A percentile compares a stretch with the other conserved stretches of the same genome.
Evolutionary conservation across 2,329 filamentous ascomycete species (phyloP).

Genomic region (Chrysosporium keratinophilum): DNA sequence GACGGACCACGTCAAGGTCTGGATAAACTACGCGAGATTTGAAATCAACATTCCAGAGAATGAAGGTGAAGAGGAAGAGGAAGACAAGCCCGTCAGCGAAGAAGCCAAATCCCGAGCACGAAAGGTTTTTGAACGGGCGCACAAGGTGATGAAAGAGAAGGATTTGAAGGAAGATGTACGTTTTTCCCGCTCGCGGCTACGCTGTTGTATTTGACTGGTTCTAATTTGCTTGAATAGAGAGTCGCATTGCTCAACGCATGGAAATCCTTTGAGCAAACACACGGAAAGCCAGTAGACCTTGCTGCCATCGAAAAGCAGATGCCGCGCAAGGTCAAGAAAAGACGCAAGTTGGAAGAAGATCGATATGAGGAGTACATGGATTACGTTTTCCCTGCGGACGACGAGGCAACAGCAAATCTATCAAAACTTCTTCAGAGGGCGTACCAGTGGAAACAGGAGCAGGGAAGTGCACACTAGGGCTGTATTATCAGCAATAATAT

Average conservation of each 20-base stretch:
- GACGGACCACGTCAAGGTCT: constrained; percentile 98
- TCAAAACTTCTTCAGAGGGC: constrained; percentile 77
- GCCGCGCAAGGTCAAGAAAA: constrained; percentile 86
- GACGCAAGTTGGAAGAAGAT: constrained; percentile 82
- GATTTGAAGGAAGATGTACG: constrained; percentile 76
- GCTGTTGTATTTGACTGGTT: constrained; percentile 26
- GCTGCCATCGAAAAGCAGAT: constrained; percentile 84
- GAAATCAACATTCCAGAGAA: constrained; percentile 85
- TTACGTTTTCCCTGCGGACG: constrained; percentile 93
- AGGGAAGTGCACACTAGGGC: background rate
- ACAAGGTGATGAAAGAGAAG: constrained; percentile 77
- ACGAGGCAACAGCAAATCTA: constrained; percentile 72
- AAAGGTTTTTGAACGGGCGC: constrained; percentile 71
- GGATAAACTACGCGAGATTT: constrained; percentile 97
- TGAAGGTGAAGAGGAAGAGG: constrained; percentile 52
- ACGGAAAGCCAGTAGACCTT: constrained; percentile 64
- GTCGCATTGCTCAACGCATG: constrained; percentile 84
- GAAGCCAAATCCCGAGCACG: constrained; percentile 74
- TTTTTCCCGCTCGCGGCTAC: constrained; percentile 1
- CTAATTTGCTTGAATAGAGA: constrained; percentile 39
- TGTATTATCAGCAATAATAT: background rate
- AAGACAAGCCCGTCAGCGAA: constrained; percentile 58
- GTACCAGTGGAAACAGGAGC: constrained; percentile 70
- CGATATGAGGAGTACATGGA: constrained; percentile 94
- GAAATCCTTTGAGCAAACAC: constrained; percentile 80